Base-by-base conservation (phyloP, 169 alveolate genomes). In the Pseudocohnilembus persalinus region DNA sequence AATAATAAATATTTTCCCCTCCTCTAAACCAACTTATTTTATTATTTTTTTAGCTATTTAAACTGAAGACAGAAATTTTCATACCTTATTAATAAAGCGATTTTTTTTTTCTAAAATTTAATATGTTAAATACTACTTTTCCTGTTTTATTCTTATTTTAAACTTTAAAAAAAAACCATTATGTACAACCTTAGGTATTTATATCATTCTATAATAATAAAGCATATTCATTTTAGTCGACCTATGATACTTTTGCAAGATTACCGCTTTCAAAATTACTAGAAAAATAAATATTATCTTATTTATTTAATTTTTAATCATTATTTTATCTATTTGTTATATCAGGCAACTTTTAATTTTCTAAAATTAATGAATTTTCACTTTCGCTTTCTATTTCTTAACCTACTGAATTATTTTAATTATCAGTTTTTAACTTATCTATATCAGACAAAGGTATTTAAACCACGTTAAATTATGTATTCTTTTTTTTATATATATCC, bases 91-190 rank as follows among this genome's bases (percentile, higher is more conserved):
- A 85, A 76, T 68, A 89, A 6, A 89, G 30, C 33, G 96, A 91
- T 29, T 93, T 94, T 32, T 93, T 81, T 80, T 94, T 94, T 16
- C 91, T 72, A 88, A 94, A 89, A 89, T 95, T 95, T 31, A 95
- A 90, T 20, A 95, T 88, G 79, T 95, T 95, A 83, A 95, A 95
- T 84, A 92, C 92, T 0, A 95, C 89, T 73, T 86, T 91, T 81
- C 83, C n/a, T 29, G 93, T 92, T 75, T 89, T 92, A 78, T 90
- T 83, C 15, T 96, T 94, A 77, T 93, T 94, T 16, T 90, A 76
- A 20, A 95, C 96, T 64, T 93, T 82, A 74, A 90, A 95, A 87
- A 91, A 95, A 82, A 94, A 95, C 97, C 98, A 95, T 81, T 95
- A 89, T 30, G 96, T 94, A 81, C 94, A 94, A 32, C 98, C 98